Percentiles rank a stretch among this genome's conserved stretches.
Evolutionary conservation across 1,284 basidiomycete species (phyloP).

Genomic region (Malassezia dermatis): DNA sequence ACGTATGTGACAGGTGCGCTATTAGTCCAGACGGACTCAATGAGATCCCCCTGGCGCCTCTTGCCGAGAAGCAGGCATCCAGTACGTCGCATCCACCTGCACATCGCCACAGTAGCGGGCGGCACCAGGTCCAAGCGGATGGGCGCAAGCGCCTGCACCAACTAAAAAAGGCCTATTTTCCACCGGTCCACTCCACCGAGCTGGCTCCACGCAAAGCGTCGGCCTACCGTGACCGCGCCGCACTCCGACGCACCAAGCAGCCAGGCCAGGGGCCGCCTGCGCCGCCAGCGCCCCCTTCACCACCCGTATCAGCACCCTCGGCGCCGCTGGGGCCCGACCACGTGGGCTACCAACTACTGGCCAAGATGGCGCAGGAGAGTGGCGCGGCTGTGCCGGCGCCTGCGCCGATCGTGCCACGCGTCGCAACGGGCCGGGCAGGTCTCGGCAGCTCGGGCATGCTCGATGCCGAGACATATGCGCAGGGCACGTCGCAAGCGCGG

Average conservation of each 20-base stretch:
- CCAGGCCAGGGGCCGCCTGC: not conserved
- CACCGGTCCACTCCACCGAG: not conserved
- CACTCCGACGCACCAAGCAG: slow-evolving; percentile 3
- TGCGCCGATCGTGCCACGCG: slow-evolving; percentile 5
- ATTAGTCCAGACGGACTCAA: slow-evolving; percentile 8
- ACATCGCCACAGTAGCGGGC: not conserved
- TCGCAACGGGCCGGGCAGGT: slow-evolving; percentile 7
- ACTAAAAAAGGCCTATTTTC: slow-evolving; percentile 5
- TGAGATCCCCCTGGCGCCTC: slow-evolving; percentile 9
- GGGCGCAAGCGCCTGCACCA: slow-evolving; percentile 1
- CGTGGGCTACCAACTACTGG: slow-evolving; percentile 11
- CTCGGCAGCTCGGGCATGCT: slow-evolving; percentile 5
- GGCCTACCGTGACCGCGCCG: slow-evolving; percentile 14
- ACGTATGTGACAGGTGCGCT: slow-evolving; percentile 8
- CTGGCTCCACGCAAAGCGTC: not conserved
- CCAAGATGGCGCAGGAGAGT: slow-evolving; percentile 3
- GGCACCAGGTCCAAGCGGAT: not conserved
- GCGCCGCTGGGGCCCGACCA: not conserved
- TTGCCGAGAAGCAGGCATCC: not conserved
- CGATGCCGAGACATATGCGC: not conserved
- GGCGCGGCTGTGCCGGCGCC: not conserved
- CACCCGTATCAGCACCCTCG: not conserved
- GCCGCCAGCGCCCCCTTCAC: not conserved
- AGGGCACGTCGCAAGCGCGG: not conserved
- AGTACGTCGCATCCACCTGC: not conserved